Percentiles rank a stretch among this genome's conserved stretches.
Conservation (phyloP, 768 basidiomycete species). For the Trametes cingulata region DNA sequence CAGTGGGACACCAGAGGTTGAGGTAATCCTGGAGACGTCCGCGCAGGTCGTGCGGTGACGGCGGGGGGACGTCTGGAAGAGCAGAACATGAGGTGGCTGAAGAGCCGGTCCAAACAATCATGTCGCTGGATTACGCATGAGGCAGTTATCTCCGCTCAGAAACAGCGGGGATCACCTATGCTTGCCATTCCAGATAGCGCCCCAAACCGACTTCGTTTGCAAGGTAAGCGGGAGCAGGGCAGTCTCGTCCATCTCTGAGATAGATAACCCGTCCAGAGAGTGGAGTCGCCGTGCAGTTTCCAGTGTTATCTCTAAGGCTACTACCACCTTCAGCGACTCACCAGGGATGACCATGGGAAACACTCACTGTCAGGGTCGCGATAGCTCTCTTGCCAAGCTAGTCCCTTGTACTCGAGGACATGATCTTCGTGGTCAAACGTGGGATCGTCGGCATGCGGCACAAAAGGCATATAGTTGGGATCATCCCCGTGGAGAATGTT, state of each 20-base stretch:
- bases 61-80: conserved; percentile 10
- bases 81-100: background rate
- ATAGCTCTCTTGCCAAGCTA: conserved; percentile 51
- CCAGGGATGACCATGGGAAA: background rate
- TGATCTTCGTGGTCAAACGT: conserved; percentile 47
- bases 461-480: background rate
- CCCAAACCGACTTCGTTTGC: conserved; percentile 10
- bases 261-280: conserved; percentile 37
- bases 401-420: conserved; percentile 40
- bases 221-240: conserved; percentile 45
- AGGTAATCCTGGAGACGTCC: conserved; percentile 21
- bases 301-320: conserved; percentile 43
- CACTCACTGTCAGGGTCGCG: conserved; percentile 44
- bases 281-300: conserved; percentile 50
- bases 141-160: background rate
- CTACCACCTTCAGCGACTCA: conserved; percentile 36
- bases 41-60: conserved; percentile 10
- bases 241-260: conserved; percentile 50
- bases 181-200: conserved; percentile 10
- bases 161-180: conserved; percentile 20
- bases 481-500: conserved; percentile 46
- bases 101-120: conserved; percentile 26
- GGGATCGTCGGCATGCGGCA: conserved; percentile 38
- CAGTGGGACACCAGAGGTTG: conserved; percentile 26
- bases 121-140: conserved; percentile 32